Percentiles rank a stretch among this genome's conserved stretches.
These are phyloP conservation scores for Pseudovirgaria hyperparasitica DNA, from an alignment of 2,329 filamentous ascomycete species.

Conservation along the genomic window DNA sequence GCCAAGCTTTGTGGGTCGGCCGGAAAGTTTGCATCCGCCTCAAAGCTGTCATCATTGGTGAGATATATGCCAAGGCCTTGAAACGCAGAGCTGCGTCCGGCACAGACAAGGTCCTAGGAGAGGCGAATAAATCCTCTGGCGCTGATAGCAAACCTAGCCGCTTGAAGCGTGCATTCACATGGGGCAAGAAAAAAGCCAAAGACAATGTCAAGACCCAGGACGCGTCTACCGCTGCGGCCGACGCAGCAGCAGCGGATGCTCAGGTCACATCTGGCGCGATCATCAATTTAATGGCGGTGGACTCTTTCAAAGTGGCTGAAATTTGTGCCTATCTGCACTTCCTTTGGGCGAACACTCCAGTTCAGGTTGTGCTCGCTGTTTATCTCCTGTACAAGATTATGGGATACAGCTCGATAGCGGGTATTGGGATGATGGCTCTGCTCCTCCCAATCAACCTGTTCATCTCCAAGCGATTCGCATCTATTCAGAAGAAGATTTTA, in stretches of 20 bases:
- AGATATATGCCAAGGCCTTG: slow-evolving; percentile 92
- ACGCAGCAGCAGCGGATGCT: slow-evolving; percentile 37
- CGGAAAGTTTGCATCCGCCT: slow-evolving; percentile 89
- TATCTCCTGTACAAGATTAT: slow-evolving; percentile 78
- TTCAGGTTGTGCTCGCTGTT: slow-evolving; percentile 73
- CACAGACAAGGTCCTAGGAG: slow-evolving; percentile 61
- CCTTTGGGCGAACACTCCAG: slow-evolving; percentile 80
- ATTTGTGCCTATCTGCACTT: slow-evolving; percentile 93
- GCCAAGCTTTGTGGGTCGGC: slow-evolving; percentile 82
- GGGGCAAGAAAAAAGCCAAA: slow-evolving; percentile 47
- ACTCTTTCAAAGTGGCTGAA: slow-evolving; percentile 97
- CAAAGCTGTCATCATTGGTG: slow-evolving; percentile 88
- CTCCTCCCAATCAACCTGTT: slow-evolving; percentile 83
- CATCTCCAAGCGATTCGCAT: slow-evolving; percentile 74
- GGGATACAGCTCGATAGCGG: slow-evolving; percentile 85
- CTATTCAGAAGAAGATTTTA: slow-evolving; percentile 82
- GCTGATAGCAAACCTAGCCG: slow-evolving; percentile 28
- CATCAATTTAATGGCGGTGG: slow-evolving; percentile 98
- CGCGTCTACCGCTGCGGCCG: slow-evolving; percentile 12
- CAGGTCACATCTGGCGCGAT: slow-evolving; percentile 95
- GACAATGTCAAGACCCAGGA: slow-evolving; percentile 32
- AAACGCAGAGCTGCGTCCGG: slow-evolving; percentile 72
- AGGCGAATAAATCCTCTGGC: slow-evolving; percentile 31
- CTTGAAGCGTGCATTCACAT: slow-evolving; percentile 35
- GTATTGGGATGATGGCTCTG: slow-evolving; percentile 78